Base-by-base conservation (phyloP, 345 rosid genomes). In the Pistacia atlantica region DNA sequence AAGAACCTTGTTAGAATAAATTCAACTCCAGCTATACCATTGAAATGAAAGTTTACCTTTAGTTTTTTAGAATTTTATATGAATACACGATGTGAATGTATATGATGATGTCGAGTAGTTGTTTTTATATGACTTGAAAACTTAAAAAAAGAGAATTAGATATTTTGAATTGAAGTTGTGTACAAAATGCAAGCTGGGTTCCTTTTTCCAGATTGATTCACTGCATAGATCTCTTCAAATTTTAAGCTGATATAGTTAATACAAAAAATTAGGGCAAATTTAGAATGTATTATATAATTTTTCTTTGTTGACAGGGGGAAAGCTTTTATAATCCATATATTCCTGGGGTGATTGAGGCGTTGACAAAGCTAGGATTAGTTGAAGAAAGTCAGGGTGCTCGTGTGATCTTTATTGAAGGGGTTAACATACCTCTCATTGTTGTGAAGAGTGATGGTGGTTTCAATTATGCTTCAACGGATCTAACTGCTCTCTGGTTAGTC, bases 381-480 rank as follows among this genome's bases (percentile, higher is more conserved):
- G 88, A 89, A 83, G 97, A 93, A 82, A 96, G 97, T 77, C 83
- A 93, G 67, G 98, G 97, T 76, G 97, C 97, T 84, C 99, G 91
- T 81, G 98, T 96, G 65, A 91, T 96, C 68, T 86, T 87, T 75
- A 25, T 92, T 55, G 95, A 92, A 78, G 98, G 99, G 63, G 48
- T 74, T 75, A 86, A 87, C 71, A 92, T 92, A 79, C 99, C 99
- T 67, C 94, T 96, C 79, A 96, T 96, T 54, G 92, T 96, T 77
- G 93, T 96, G 78, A 96, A 96, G 93, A 93, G 92, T 81, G 98
- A 93, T 73, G 99, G 98, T 60, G 98, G 98, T 73, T 96, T 72
- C 89, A 93, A 93, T 85, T 96, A 96, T 80, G 98, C 98, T 33
- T 92, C 98, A 61, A 96, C 99, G 67, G 99, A 96, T 82, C 80